Base-by-base conservation (phyloP, 2,329 filamentous ascomycete species). In the Talaromyces funiculosus region DNA sequence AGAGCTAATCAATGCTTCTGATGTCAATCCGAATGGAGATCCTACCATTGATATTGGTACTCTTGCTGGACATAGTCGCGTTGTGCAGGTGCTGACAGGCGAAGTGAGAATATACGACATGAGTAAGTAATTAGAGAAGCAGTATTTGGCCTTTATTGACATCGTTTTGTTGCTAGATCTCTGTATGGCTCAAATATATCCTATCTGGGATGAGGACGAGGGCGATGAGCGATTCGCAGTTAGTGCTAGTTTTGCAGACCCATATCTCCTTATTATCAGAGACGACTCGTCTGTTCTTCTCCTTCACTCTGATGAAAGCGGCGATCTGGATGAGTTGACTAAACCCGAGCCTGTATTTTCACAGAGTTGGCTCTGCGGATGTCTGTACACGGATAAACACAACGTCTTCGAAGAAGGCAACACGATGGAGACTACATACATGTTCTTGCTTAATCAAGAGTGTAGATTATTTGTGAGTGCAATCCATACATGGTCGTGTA, bases 91-190 rank as follows among this genome's bases (percentile, higher is more conserved):
- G 2, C 81, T 96, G 57, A 89, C 88, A 65, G 90, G 87, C 1
- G 93, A 97, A 69, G 86, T 97, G 24, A 84, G 93, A 62, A 93
- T 89, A 63, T 99, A 97, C 68, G 92, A 97, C 72, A 88, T 88
- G 74, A 88, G 90, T 93, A 75, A 82, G 87, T 81, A 47, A 59
- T 59, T 35, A 37, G 22, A 35, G 51, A 53, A 59, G 18, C 33
- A 29, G 16, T 53, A 16, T 10, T 8, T n/a, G 24, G 26, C 29
- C 33, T 31, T 31, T 53, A 45, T 40, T 58, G 16, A 61, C 53
- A 16, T 33, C 10, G n/a, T n/a, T 29, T 3, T 53, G 5, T 35
- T 20, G 7, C 1, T 29, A 91, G 90, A 96, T 73, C 84, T 99
- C 62, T 90, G 89, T 10, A 82, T 99, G 57, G 87, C 88, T 49